Evolutionary conservation across 192 early-diverging fungal genomes (phyloP), one percentile per base, ranked within the genome.

Genomic region (Mortierella antarctica): DNA sequence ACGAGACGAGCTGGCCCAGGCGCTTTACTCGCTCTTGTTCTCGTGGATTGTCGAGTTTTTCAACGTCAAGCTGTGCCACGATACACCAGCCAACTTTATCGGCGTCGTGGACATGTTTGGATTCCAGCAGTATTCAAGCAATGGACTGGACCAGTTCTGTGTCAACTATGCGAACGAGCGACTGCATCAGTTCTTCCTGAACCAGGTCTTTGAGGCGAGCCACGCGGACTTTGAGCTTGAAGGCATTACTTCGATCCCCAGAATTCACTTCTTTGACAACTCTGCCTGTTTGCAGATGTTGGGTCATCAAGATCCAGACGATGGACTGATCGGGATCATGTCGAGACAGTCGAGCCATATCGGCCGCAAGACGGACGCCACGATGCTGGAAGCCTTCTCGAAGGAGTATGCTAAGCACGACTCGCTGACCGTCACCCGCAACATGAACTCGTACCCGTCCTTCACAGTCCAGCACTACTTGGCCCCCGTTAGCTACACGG

Each of bases 81-180:
- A 93, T 13, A 85, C 90, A 8, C 84, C 86, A 54, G 85, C 87
- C 67, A 94, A 86, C 85, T 92, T 92, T 73, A 92, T 95, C 70
- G 94, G 94, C 61, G 86, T 98, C 53, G 85, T 96, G 20, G 97
- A 98, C 74, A 86, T 96, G 42, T 88, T 93, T 65, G 95, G 97
- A 9, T 95, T 94, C 85, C 84, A 90, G 65, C 85, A 85, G 46
- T 64, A 60, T 44, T 17, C 63, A 17, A 50, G 62, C 70, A 78
- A 93, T 89, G 79, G 86, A 74, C 81, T 96, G 83, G 89, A 92
- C 73, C 89, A 93, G 66, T 89, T 93, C 57, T 83, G 88, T 70
- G 83, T 85, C 68, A 96, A 96, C 83, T 96, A 92, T 73, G 91
- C 95, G 62, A 96, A 94, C 83, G 96, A 97, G 83, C 90, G 95